phyloP scores from a whole-genome alignment of 768 basidiomycete genomes.

The Collybia nuda region DNA sequence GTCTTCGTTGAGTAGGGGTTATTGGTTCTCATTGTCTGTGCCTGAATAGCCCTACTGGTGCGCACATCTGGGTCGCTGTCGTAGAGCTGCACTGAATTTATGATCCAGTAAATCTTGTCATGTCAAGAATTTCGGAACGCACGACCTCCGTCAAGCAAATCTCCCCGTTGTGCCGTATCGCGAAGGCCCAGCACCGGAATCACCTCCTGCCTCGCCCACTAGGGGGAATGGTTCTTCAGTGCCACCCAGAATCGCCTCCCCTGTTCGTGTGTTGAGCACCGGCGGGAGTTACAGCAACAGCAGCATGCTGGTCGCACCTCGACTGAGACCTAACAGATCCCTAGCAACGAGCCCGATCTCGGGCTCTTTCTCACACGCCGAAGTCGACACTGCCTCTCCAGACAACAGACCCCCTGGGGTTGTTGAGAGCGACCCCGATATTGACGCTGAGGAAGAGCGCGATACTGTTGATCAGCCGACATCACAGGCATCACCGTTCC shows the following conservation, averaged over 20 bases:
- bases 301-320: constrained; percentile 11
- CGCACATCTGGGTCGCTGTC: constrained; percentile 3
- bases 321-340: constrained; percentile 26
- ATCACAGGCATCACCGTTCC: neutral
- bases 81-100: too few relatives aligned
- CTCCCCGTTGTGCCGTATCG: constrained; percentile 39
- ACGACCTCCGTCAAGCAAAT: constrained; percentile 70
- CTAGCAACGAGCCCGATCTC: constrained; percentile 32
- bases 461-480: constrained; percentile 12
- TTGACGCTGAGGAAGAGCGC: constrained; percentile 17
- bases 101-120: constrained; percentile 77
- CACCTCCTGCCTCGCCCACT: constrained; percentile 17
- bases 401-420: constrained; percentile 2
- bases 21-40: neutral
- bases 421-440: constrained; percentile 5
- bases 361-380: constrained; percentile 23
- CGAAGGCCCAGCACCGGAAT: constrained; percentile 27
- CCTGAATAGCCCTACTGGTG: constrained; percentile 52
- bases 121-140: constrained; percentile 74
- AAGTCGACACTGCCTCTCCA: neutral
- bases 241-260: constrained; percentile 28
- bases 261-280: constrained; percentile 16
- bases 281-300: neutral
- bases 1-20: constrained; percentile 2
- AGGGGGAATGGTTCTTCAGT: constrained; percentile 17